These are phyloP conservation scores for Sporothrix phasma DNA, from an alignment of 2,329 filamentous ascomycete species.

Conservation along the genomic window DNA sequence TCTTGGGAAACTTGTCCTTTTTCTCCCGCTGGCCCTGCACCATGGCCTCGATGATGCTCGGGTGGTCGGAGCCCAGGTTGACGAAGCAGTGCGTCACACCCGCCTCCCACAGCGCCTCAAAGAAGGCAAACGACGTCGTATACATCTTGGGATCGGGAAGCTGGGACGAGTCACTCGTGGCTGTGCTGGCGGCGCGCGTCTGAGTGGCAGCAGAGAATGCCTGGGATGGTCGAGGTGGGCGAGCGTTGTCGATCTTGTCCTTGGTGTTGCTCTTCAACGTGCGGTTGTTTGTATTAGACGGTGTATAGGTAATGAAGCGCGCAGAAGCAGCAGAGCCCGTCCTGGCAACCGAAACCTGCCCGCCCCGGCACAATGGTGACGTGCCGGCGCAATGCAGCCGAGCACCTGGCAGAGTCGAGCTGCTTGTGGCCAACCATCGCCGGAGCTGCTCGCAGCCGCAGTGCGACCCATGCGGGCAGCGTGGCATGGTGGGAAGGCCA, in stretches of 20 bases:
- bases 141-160: constrained; percentile 37
- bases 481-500: neutral
- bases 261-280: neutral
- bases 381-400: constrained; percentile 5
- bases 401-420: neutral
- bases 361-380: neutral
- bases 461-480: neutral
- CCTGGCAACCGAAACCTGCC: neutral
- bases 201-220: neutral
- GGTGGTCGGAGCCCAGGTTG: constrained; percentile 54
- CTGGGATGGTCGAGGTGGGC: neutral
- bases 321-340: neutral
- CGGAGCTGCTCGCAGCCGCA: neutral
- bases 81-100: constrained; percentile 50
- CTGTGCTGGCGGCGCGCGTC: neutral
- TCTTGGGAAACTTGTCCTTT: constrained; percentile 49
- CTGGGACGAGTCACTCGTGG: neutral
- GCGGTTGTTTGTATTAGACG: neutral
- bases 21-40: constrained; percentile 59
- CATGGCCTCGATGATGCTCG: constrained; percentile 65
- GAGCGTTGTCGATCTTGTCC: neutral
- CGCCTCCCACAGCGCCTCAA: constrained; percentile 68
- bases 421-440: neutral
- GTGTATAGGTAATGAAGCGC: constrained; percentile 5
- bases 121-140: constrained; percentile 72